Evolutionary conservation across 306 rosid species (phyloP), one percentile per base, ranked within the genome.

Genomic region (Heteromeles arbutifolia): DNA sequence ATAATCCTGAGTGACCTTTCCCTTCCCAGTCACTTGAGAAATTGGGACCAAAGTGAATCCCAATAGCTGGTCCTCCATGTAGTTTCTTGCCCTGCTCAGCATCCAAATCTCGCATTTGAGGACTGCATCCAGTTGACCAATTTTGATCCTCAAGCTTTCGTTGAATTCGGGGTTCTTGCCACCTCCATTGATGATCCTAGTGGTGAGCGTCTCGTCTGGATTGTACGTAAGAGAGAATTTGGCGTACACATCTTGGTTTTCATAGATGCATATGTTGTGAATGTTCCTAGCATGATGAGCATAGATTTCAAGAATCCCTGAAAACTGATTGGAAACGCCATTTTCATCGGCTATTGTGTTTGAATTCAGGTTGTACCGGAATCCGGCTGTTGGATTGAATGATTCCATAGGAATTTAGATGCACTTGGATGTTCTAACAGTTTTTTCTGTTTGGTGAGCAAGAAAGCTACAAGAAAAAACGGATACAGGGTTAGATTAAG

Each of bases 61-160:
- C 77, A 93, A 62, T 76, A 91, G 98, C 86, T 93, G 98, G 74
- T 93, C 98, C 73, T 89, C 98, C 88, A 93, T 68, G 77, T 67
- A 90, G 76, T 72, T 91, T 77, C 93, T 91, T 73, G 87, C 85
- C 76, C 97, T 88, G 80, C 98, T 93, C 65, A 87, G 88, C 98
- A 93, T 93, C 97, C 93, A 93, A 80, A 93, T 88, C 83, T 93
- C 98, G 79, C 97, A 93, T 82, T 93, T 93, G 25, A 93, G 84
- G 28, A 89, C 96, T 28, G 96, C 89, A 69, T 93, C 93, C n/a
- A 67, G 81, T 41, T 93, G 98, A 41, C 92, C 29, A 45, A 93
- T 78, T 76, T 84, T 87, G 87, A 93, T 73, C 77, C 87, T 91
- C 85, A 93, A 75, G 70, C 82, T 89, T 78, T 93, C 91, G 39